phyloP scores from a whole-genome alignment of 768 basidiomycete genomes.

The Panus rudis region DNA sequence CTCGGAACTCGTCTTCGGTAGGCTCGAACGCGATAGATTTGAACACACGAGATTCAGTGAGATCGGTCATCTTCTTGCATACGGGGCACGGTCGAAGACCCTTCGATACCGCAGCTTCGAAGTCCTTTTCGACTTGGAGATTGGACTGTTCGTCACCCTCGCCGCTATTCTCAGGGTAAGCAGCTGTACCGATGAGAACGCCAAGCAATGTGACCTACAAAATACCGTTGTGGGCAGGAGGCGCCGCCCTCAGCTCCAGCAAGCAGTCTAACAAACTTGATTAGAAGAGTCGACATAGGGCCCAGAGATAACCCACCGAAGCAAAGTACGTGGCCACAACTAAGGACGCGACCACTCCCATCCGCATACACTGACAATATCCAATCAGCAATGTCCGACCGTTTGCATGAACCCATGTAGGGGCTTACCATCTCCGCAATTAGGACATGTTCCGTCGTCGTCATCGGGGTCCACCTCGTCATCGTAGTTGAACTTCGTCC shows the following conservation, averaged over 20 bases:
- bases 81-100: conserved; percentile 58
- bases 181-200: background rate
- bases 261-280: conserved; percentile 39
- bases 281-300: background rate
- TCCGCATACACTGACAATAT: conserved; percentile 37
- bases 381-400: background rate
- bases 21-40: conserved; percentile 64
- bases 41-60: conserved; percentile 47
- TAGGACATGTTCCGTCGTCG: conserved; percentile 44
- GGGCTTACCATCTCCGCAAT: conserved; percentile 54
- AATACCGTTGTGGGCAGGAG: conserved; percentile 49
- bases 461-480: conserved; percentile 41
- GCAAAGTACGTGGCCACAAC: conserved; percentile 65
- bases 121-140: conserved; percentile 44
- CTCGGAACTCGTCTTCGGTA: conserved; percentile 45
- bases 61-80: conserved; percentile 62
- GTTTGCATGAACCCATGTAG: background rate
- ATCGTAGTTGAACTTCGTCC: conserved; percentile 37
- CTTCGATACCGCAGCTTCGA: conserved; percentile 48
- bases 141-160: conserved; percentile 51
- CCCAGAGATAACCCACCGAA: conserved; percentile 31
- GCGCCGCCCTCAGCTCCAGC: conserved; percentile 42
- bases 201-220: conserved; percentile 36
- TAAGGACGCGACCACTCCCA: conserved; percentile 51
- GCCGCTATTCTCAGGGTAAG: conserved; percentile 31